phyloP scores from a whole-genome alignment of 306 rosid genomes.

The Malus sieversii region DNA sequence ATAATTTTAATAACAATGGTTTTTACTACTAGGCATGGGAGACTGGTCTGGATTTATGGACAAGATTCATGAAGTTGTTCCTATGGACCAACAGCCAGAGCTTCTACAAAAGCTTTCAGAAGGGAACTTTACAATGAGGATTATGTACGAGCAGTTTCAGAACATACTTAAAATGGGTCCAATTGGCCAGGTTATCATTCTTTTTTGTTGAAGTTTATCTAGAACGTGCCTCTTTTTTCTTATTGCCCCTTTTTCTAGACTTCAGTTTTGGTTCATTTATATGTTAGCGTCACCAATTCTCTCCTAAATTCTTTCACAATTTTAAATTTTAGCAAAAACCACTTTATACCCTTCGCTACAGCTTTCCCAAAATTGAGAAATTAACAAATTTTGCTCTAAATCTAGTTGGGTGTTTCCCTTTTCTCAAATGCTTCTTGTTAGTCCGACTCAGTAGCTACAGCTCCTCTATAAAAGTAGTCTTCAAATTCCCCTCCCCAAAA shows the following conservation, averaged over 20 bases:
- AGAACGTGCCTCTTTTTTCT: neutral
- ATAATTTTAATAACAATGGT: neutral
- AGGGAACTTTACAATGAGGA: slow-evolving; percentile 77
- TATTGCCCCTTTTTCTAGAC: neutral
- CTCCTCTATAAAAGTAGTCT: neutral
- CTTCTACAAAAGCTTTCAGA: slow-evolving; percentile 76
- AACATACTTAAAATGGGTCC: slow-evolving; percentile 79
- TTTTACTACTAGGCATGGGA: slow-evolving; percentile 53
- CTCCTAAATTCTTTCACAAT: neutral
- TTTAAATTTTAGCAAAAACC: neutral
- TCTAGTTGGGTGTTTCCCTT: neutral
- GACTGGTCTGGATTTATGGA: slow-evolving; percentile 94
- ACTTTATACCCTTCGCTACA: neutral
- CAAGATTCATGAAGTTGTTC: slow-evolving; percentile 89
- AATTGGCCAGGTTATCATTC: slow-evolving; percentile 45
- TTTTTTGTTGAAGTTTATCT: neutral
- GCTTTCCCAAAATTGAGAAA: neutral
- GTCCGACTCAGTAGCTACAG: neutral
- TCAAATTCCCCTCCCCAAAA: neutral
- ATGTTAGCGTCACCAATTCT: neutral
- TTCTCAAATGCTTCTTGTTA: neutral
- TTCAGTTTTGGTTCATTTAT: neutral
- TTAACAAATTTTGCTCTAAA: neutral
- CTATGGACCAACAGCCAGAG: slow-evolving; percentile 86
- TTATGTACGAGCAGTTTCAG: slow-evolving; percentile 86